Evolutionary conservation across 495 filamentous ascomycete genomes (phyloP), one percentile per base, ranked within the genome.

Genomic region (Podospora australis): DNA sequence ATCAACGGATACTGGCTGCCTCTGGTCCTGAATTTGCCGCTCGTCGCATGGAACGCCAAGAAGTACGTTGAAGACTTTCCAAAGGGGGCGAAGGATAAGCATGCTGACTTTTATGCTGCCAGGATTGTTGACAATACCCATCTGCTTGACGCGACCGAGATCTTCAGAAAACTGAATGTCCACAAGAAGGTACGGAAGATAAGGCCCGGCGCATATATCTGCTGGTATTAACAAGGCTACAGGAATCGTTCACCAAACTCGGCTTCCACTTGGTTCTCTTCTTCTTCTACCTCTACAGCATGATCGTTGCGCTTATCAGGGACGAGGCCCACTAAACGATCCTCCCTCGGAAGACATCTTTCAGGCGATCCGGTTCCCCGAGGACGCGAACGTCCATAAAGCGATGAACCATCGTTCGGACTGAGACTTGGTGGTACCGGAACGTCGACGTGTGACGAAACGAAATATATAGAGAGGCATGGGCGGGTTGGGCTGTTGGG

Each of bases 261-360:
- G 94, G 91, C 49, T 97, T 99, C 80, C 92, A 97, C 68, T 82
- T 99, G 30, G 66, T 97, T 72, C 94, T 99, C 86, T 99, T 99
- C 80, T 99, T 99, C 79, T 99, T 96, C 81, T 99, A 99, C 73
- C 82, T 99, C 21, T 99, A 97, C 82, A 91, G 81, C 73, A 99
- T 99, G 94, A 99, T 99, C 50, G 92, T 96, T 44, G 91, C 91
- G 50, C 75, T 97, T 45, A 99, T 99, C 77, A 82, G 84, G 58
- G 94, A 99, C 66, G 92, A 98, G 70, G 81, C 87, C 38, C 76
- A 90, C 70, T 96, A 79, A 75, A 53, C 51, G 26, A 17, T n/a
- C n/a, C n/a, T n/a, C n/a, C n/a, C n/a, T n/a, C n/a, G n/a, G n/a
- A n/a, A n/a, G n/a, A n/a, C n/a, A n/a, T n/a, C n/a, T n/a, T n/a